These are phyloP conservation scores for Curvularia verruculosa DNA, from an alignment of 2,329 filamentous ascomycete genomes.

Conservation along the genomic window DNA sequence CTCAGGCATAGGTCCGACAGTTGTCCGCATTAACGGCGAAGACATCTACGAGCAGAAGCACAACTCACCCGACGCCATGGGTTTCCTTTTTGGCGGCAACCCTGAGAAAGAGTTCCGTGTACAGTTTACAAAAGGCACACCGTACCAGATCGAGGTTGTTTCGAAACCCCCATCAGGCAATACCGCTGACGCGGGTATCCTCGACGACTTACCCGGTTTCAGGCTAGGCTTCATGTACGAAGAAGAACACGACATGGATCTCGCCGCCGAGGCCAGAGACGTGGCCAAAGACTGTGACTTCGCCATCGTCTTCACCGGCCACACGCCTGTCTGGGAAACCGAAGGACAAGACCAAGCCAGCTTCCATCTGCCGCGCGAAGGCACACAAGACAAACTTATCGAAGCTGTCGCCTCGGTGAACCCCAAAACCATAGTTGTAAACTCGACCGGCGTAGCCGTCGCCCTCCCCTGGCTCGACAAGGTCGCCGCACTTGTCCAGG, in stretches of 20 bases:
- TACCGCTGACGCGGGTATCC: conserved; percentile 27
- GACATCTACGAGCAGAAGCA: conserved; percentile 45
- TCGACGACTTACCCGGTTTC: conserved; percentile 41
- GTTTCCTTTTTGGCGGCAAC: conserved; percentile 70
- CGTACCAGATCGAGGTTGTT: conserved; percentile 65
- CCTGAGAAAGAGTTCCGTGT: conserved; percentile 67
- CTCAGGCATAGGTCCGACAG: conserved; percentile 44
- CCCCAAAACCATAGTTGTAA: conserved; percentile 72
- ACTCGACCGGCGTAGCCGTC: conserved; percentile 78
- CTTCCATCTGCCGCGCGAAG: conserved; percentile 59
- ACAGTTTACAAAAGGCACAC: conserved; percentile 63
- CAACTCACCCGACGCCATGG: conserved; percentile 64
- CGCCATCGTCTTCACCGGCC: conserved; percentile 44
- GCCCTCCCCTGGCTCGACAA: conserved; percentile 69
- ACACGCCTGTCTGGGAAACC: conserved; percentile 45
- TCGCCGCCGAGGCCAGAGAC: conserved; percentile 32
- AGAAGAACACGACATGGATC: conserved; percentile 38
- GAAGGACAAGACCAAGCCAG: conserved; percentile 69
- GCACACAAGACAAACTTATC: conserved; percentile 69
- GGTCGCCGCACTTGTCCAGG: conserved; percentile 48
- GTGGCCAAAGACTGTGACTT: conserved; percentile 37
- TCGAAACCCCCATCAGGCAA: conserved; percentile 63
- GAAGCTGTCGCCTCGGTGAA: conserved; percentile 69
- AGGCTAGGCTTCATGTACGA: conserved; percentile 44
- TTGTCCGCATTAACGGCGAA: conserved; percentile 35